A percentile compares a stretch with the other conserved stretches of the same genome.
Evolutionary conservation across 768 basidiomycete species (phyloP).

Genomic region (Amanita pseudoporphyria): DNA sequence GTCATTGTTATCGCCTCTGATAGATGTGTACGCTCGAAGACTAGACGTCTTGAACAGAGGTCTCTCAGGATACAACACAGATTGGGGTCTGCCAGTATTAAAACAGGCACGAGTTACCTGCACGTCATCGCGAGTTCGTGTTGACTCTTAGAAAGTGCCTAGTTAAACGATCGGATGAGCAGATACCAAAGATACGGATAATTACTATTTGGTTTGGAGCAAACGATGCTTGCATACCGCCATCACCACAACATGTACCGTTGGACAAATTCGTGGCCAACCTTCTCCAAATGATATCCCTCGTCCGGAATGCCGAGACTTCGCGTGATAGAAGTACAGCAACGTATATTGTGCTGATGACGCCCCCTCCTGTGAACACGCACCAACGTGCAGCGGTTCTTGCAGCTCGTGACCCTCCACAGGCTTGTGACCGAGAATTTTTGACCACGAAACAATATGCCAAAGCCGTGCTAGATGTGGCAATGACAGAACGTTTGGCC

Average conservation of each 20-base stretch:
- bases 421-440: constrained; percentile 49
- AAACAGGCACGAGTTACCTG: constrained; percentile 41
- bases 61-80: constrained; percentile 75
- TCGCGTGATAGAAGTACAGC: constrained; percentile 51
- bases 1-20: constrained; percentile 1
- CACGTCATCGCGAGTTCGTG: not conserved
- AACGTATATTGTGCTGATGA: constrained; percentile 73
- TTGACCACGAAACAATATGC: constrained; percentile 61
- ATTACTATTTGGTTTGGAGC: constrained; percentile 86
- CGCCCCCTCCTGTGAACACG: constrained; percentile 77
- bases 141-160: constrained; percentile 36
- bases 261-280: constrained; percentile 55
- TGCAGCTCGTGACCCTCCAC: constrained; percentile 37
- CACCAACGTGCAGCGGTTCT: constrained; percentile 44
- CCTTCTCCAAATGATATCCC: constrained; percentile 48
- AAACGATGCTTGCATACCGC: constrained; percentile 71
- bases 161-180: constrained; percentile 38
- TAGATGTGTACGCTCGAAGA: constrained; percentile 72
- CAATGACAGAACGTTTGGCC: constrained; percentile 39
- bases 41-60: constrained; percentile 86
- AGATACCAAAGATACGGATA: constrained; percentile 55
- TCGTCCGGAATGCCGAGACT: constrained; percentile 55
- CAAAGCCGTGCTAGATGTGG: constrained; percentile 57
- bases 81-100: constrained; percentile 76
- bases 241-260: constrained; percentile 70